A percentile compares a stretch with the other conserved stretches of the same genome.
Evolutionary conservation across 306 rosid species (phyloP).

Genomic region (Corylus americana): DNA sequence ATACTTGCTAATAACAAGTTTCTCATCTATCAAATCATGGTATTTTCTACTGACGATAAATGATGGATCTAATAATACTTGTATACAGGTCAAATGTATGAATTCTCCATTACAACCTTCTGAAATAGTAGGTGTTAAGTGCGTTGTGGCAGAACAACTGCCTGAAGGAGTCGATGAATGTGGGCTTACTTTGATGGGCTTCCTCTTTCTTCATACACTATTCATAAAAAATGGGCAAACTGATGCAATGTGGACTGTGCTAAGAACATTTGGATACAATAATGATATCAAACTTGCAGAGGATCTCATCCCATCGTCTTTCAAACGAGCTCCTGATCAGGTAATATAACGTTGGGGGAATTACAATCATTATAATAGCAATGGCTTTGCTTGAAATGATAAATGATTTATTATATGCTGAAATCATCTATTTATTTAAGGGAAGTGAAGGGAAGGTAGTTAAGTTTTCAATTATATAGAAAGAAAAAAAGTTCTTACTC

Average conservation of each 20-base stretch:
- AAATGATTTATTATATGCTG: not conserved
- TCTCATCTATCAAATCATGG: not conserved
- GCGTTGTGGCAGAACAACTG: conserved; percentile 85
- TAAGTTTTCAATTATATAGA: not conserved
- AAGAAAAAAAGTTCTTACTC: conserved; percentile 2
- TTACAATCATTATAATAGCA: not conserved
- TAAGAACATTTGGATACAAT: conserved; percentile 90
- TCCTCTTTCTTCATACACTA: conserved; percentile 94
- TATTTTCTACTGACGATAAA: conserved; percentile 1
- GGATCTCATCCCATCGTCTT: conserved; percentile 63
- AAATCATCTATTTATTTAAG: not conserved
- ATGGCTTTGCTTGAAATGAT: not conserved
- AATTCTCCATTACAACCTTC: conserved; percentile 96
- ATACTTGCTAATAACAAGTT: not conserved
- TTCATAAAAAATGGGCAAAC: conserved; percentile 94
- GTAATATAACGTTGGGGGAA: conserved; percentile 34
- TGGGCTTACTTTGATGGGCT: conserved; percentile 95
- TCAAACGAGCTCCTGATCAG: conserved; percentile 79
- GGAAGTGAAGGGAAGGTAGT: conserved; percentile 13
- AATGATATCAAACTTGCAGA: conserved; percentile 92
- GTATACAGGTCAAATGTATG: conserved; percentile 87
- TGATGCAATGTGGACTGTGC: conserved; percentile 97
- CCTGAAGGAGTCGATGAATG: conserved; percentile 96
- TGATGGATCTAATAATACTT: conserved; percentile 29
- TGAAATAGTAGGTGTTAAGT: conserved; percentile 84